Evolutionary conservation across 139 green algal genomes (phyloP), one percentile per base, ranked within the genome.

Genomic region (Chlamydomonas sphaeroides): DNA sequence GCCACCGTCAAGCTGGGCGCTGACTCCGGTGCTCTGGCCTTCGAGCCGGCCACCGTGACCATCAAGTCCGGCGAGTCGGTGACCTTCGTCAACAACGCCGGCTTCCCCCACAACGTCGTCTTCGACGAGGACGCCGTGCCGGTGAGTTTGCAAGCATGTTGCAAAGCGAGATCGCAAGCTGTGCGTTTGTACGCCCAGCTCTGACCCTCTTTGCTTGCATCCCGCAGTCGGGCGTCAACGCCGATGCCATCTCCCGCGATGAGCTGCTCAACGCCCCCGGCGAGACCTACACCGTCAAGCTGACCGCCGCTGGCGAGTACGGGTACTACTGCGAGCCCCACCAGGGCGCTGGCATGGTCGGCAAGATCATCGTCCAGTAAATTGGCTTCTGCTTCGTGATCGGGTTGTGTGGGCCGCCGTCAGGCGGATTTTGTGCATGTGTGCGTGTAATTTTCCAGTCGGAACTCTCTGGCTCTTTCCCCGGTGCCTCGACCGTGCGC

Each of bases 311-410:
- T 18, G 96, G 96, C 85, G 79, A 65, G 45, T 98, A 98, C 93
- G 83, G 88, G 65, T 98, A 96, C 93, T 98, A 97, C 95, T 98
- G 96, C 95, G 95, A 98, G 92, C 96, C 96, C 85, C 95, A 98
- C 91, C 93, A 96, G 90, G 96, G 95, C 23, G 95, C 94, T 77
- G 95, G 95, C 93, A 98, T 98, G 95, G 68, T 83, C 28, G 95
- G 94, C 88, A 95, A 90, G 83, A 89, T 98, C 89, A 92, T 89
- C 75, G 94, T 98, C 35, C 79, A 95, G 57, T 97, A 95, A 91
- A 77, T 59, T 56, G 11, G 45, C 14, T 14, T 53, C 45, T n/a
- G n/a, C n/a, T n/a, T 10, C 45, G 45, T 53, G 45, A 53, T 53
- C 14, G 14, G 11, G 11, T 53, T n/a, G n/a, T 10, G 45, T 10